Conservation (phyloP, 2,329 filamentous ascomycete species). For the Clarireedia hainanense region DNA sequence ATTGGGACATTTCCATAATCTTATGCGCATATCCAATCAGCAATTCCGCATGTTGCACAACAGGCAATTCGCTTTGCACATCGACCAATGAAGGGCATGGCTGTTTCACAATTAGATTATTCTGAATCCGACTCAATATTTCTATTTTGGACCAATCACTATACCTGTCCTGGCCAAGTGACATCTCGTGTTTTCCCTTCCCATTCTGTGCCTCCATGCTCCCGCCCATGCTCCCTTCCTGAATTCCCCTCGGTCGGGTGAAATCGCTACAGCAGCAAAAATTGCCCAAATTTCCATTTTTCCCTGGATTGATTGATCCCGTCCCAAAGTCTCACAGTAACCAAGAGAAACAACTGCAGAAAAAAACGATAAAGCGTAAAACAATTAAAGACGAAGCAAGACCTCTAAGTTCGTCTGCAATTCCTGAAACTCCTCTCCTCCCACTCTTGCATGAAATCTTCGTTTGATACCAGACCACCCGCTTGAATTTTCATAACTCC, state of each 20-base stretch:
- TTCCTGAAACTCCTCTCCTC: not conserved
- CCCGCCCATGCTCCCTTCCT: not conserved
- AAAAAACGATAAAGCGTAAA: too few relatives aligned
- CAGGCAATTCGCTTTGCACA: too few relatives aligned
- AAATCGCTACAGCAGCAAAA: not conserved
- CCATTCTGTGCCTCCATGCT: too few relatives aligned
- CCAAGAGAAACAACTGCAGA: too few relatives aligned
- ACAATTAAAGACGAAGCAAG: too few relatives aligned
- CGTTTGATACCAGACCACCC: not conserved
- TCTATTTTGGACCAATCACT: not conserved
- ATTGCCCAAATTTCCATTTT: not conserved
- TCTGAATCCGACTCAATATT: not conserved
- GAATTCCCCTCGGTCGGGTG: not conserved
- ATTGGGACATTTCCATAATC: not conserved
- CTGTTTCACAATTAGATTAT: not conserved
- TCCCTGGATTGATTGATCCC: not conserved
- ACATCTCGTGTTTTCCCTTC: not conserved
- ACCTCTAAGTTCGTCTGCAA: not conserved
- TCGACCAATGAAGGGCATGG: too few relatives aligned
- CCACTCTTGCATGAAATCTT: not conserved
- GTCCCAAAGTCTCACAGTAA: too few relatives aligned
- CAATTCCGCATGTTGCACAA: too few relatives aligned
- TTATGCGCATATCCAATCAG: not conserved
- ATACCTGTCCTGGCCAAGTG: not conserved
- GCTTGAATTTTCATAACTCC: not conserved